Percentiles rank a stretch among this genome's conserved stretches.
Evolutionary conservation across 1,139 yeast species (phyloP).

Genomic region (Diutina sp.): DNA sequence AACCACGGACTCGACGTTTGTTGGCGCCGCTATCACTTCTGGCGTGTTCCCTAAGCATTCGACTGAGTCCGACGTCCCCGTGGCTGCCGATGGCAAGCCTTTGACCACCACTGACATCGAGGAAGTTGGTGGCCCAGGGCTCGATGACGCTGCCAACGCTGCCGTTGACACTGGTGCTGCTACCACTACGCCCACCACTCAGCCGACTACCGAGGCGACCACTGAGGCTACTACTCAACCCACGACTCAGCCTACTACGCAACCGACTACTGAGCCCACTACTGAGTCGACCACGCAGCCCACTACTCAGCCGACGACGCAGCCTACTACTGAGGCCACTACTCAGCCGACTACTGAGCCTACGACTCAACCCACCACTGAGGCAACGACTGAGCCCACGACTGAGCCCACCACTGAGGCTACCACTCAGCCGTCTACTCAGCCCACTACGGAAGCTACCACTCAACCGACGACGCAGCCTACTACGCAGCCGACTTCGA

Average conservation of each 20-base stretch:
- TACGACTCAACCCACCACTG: background rate
- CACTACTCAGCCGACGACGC: too few species aligned
- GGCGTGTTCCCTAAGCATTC: background rate
- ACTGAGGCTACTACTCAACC: background rate
- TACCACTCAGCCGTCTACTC: background rate
- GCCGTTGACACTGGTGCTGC: background rate
- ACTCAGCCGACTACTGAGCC: background rate
- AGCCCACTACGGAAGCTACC: background rate
- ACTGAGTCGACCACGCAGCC: too few species aligned
- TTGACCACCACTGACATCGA: background rate
- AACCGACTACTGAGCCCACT: background rate
- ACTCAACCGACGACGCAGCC: background rate
- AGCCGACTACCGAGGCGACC: background rate
- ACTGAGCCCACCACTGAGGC: background rate
- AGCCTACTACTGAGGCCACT: too few species aligned
- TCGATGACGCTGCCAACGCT: background rate
- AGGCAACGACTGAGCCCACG: background rate
- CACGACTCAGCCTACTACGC: background rate
- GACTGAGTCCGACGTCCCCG: background rate
- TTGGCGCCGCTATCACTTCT: background rate
- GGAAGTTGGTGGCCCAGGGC: background rate
- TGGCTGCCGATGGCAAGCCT: background rate
- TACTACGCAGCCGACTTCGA: background rate
- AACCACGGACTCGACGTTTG: background rate
- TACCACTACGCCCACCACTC: background rate